Percentiles rank a stretch among this genome's conserved stretches.
These are phyloP conservation scores for Lactarius tabidus DNA, from an alignment of 768 basidiomycete genomes.

Conservation along the genomic window DNA sequence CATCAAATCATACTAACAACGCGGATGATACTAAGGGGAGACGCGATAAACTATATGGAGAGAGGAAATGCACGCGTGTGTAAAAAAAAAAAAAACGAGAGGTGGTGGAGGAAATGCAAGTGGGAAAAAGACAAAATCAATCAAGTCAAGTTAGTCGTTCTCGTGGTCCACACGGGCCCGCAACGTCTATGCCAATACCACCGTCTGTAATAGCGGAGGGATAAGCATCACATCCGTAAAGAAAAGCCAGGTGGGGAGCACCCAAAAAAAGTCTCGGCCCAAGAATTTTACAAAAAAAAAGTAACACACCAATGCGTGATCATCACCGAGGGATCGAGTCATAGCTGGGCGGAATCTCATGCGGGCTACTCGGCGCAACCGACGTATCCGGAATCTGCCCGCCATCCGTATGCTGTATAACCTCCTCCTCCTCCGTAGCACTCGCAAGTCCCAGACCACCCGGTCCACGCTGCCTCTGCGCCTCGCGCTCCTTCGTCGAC, in stretches of 20 bases:
- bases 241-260: neutral
- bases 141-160: neutral
- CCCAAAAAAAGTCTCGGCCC: neutral
- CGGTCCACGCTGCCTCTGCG: conserved; percentile 22
- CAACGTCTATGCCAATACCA: neutral
- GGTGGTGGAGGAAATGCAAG: neutral
- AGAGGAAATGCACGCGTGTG: neutral
- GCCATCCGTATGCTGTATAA: conserved; percentile 33
- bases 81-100: neutral
- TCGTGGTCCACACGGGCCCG: neutral
- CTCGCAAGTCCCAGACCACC: conserved; percentile 29
- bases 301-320: too few relatives aligned
- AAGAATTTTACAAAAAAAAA: neutral
- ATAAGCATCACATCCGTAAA: neutral
- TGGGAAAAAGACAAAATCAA: neutral
- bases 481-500: conserved; percentile 33
- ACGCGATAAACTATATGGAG: neutral
- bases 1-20: too few relatives aligned
- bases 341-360: conserved; percentile 34
- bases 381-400: conserved; percentile 23
- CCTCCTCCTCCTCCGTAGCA: conserved; percentile 13
- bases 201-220: neutral
- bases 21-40: neutral
- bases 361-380: conserved; percentile 15
- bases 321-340: conserved; percentile 28